phyloP scores from a whole-genome alignment of 441 rosid genomes.

The Erodium moschatum region DNA sequence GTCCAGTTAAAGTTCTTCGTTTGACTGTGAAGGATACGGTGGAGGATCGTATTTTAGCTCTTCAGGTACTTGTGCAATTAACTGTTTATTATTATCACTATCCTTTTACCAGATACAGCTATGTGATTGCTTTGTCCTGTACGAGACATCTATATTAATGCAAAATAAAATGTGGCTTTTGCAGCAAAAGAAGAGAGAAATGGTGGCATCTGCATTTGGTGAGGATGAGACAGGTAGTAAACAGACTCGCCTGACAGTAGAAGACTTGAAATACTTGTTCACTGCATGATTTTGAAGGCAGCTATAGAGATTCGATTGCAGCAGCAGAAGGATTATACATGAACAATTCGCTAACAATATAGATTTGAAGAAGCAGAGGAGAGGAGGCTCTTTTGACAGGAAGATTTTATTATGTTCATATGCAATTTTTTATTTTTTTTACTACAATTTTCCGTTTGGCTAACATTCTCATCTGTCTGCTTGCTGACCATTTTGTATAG shows the following conservation, averaged over 20 bases:
- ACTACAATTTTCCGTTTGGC: too few species aligned
- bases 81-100: too few species aligned
- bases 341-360: slow-evolving; percentile 1
- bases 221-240: slow-evolving; percentile 66
- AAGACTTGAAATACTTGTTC: slow-evolving; percentile 72
- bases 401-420: neutral
- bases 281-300: slow-evolving; percentile 5
- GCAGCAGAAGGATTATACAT: neutral
- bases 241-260: slow-evolving; percentile 71
- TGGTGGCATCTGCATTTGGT: slow-evolving; percentile 90
- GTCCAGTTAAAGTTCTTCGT: slow-evolving; percentile 73
- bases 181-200: slow-evolving; percentile 87
- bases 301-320: too few species aligned
- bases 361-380: neutral
- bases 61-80: slow-evolving; percentile 40
- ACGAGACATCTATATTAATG: too few species aligned
- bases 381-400: too few species aligned
- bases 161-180: neutral
- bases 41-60: slow-evolving; percentile 78
- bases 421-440: neutral
- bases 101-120: too few species aligned
- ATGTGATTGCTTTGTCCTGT: too few species aligned
- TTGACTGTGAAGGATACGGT: slow-evolving; percentile 80
- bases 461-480: neutral
- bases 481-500: slow-evolving; percentile 4